Evolutionary conservation across 1,284 basidiomycete species (phyloP).

Genomic region (Ceratobasidium theobromae): DNA sequence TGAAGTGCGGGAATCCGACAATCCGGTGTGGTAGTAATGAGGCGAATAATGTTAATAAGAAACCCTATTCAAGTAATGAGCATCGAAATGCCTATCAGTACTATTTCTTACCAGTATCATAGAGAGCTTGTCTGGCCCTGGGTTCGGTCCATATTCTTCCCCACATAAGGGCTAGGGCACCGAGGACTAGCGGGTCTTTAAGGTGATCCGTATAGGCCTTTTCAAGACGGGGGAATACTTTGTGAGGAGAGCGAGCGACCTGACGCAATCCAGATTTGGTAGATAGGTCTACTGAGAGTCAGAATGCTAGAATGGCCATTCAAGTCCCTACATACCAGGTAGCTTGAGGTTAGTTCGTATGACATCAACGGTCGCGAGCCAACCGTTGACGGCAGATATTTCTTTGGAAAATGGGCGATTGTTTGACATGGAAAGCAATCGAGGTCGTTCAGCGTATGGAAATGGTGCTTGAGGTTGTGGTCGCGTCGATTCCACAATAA

Average conservation of each 20-base stretch:
- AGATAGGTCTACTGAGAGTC: constrained; percentile 1
- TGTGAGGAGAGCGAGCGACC: constrained; percentile 17
- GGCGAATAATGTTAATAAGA: constrained; percentile 22
- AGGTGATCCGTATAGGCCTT: constrained; percentile 26
- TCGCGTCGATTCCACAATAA: constrained; percentile 19
- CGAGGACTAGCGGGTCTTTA: constrained; percentile 24
- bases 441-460: neutral
- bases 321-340: constrained; percentile 9
- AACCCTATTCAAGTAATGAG: neutral
- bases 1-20: constrained; percentile 17
- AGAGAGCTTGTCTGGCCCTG: constrained; percentile 6
- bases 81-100: too few relatives aligned
- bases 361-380: constrained; percentile 4
- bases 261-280: constrained; percentile 22
- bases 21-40: constrained; percentile 20
- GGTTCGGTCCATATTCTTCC: constrained; percentile 24
- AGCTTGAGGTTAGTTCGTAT: constrained; percentile 27
- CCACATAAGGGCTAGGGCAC: constrained; percentile 24
- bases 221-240: constrained; percentile 18
- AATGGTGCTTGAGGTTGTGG: constrained; percentile 1
- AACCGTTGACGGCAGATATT: constrained; percentile 11
- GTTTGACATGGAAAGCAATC: constrained; percentile 1
- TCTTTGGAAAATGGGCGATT: constrained; percentile 5
- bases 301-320: neutral
- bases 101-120: constrained; percentile 10